Base-by-base conservation (phyloP, 345 rosid species). In the Eucalyptus brandiana region DNA sequence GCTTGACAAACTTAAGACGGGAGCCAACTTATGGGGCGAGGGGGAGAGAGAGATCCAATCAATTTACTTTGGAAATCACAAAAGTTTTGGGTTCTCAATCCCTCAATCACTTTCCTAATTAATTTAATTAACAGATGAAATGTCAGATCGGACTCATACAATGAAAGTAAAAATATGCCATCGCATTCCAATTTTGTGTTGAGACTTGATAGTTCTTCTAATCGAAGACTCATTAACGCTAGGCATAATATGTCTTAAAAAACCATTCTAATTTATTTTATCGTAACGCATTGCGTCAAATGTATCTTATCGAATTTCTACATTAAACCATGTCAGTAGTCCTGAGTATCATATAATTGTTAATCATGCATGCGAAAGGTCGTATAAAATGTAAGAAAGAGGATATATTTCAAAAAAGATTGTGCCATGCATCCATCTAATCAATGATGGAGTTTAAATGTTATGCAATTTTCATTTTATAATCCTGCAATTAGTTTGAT, bases 271-370 rank as follows among this genome's bases (percentile, higher is more conserved):
- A 65, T n/a, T n/a, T n/a, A 4, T 30, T 65, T n/a, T 65, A 65
- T n/a, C 1, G 1, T n/a, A 16, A 65, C 1, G 0, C 10, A n/a
- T n/a, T 7, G 8, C 0, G 6, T n/a, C 6, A 65, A 8, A n/a
- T 65, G 21, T n/a, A 65, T n/a, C 10, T n/a, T n/a, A 15, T 65
- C 3, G 0, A 15, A n/a, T 7, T 65, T 65, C 2, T n/a, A 1
- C 12, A 12, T 21, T 53, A 53, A 53, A 8, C 10, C 58, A 53
- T 53, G 58, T 53, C 11, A 21, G 0, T 53, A 53, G 72, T 13
- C 4, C 3, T 1, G 9, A 14, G 34, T 30, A 13, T 62, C 72
- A 62, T 62, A 62, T 30, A 62, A n/a, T 62, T n/a, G 37, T 65
- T n/a, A 32, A n/a, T 65, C 76, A n/a, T 15, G 76, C 76, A 65